Conservation (phyloP, 306 rosid species). For the cucumber (Cucumis sativus) region DNA sequence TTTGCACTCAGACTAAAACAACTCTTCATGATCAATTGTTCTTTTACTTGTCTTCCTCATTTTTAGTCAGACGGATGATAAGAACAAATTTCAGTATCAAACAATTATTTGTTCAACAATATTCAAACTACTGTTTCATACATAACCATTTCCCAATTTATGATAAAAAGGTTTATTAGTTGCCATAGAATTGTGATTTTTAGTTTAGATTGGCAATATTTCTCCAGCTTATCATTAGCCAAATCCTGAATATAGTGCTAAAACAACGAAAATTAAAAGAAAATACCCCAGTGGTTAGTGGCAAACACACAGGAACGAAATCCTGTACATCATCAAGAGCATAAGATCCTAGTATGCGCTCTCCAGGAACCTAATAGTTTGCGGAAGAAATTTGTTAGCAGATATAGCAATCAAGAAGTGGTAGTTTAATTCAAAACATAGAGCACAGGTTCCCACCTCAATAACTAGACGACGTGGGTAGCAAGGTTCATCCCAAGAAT, state of each 20-base stretch:
- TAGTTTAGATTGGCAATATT: neutral
- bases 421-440: neutral
- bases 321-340: conserved; percentile 83
- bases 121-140: neutral
- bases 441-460: conserved; percentile 38
- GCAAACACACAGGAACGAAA: conserved; percentile 50
- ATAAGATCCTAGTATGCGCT: conserved; percentile 68
- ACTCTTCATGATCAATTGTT: neutral
- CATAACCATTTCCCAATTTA: neutral
- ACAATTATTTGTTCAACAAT: neutral
- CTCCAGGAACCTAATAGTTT: conserved; percentile 74
- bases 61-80: neutral
- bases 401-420: neutral
- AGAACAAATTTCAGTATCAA: neutral
- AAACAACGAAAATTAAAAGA: neutral
- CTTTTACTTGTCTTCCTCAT: neutral
- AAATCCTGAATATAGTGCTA: too few species aligned
- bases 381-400: conserved; percentile 4
- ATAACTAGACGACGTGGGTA: conserved; percentile 77
- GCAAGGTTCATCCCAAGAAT: conserved; percentile 97
- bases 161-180: neutral
- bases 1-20: neutral
- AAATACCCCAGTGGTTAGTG: conserved; percentile 69
- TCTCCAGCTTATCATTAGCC: neutral
- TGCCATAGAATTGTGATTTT: neutral